Evolutionary conservation across 495 filamentous ascomycete genomes (phyloP).

Genomic region (Trichoderma orchidacearum): DNA sequence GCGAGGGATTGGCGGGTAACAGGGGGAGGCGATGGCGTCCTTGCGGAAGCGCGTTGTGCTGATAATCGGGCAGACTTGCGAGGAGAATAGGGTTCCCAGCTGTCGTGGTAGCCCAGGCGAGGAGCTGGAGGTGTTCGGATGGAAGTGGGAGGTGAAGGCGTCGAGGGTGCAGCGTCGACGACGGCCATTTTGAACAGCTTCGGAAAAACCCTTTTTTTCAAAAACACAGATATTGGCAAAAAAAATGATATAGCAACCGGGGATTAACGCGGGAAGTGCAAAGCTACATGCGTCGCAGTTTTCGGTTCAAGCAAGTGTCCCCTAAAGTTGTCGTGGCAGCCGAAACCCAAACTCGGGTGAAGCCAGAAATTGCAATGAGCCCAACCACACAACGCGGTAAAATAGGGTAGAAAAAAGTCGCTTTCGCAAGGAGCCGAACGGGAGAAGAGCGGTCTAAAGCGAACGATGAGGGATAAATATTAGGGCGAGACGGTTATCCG

Average conservation of each 20-base stretch:
- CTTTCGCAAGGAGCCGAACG: too few relatives aligned
- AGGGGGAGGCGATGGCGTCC: conserved; percentile 22
- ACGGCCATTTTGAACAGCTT: neutral
- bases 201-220: neutral
- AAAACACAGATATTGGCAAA: neutral
- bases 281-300: too few relatives aligned
- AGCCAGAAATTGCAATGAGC: neutral
- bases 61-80: conserved; percentile 30
- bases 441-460: neutral
- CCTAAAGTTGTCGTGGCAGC: neutral
- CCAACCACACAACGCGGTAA: neutral
- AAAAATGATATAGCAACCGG: too few relatives aligned
- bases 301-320: too few relatives aligned
- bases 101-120: conserved; percentile 50
- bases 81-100: conserved; percentile 50
- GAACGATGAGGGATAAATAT: neutral
- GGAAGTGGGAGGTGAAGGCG: conserved; percentile 1
- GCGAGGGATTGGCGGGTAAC: conserved; percentile 14
- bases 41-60: conserved; percentile 15
- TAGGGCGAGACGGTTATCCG: neutral
- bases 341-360: neutral
- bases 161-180: conserved; percentile 1
- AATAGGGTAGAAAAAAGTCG: neutral
- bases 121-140: conserved; percentile 55
- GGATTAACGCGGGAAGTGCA: too few relatives aligned